Base-by-base conservation (phyloP, 2,329 filamentous ascomycete genomes). In the Ramichloridium luteum region DNA sequence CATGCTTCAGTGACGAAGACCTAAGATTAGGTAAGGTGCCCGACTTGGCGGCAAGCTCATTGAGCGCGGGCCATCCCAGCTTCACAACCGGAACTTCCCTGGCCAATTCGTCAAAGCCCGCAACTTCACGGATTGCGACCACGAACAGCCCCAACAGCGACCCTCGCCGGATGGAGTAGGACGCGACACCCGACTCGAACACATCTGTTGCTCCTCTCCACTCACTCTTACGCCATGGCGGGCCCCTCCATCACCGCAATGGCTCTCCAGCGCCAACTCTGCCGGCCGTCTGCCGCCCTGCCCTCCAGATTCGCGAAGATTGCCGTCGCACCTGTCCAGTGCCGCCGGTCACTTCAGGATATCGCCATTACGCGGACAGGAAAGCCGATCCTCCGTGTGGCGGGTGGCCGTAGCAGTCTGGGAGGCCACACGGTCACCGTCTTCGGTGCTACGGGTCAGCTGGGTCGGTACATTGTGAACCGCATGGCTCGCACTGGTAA, bases 381-480 rank as follows among this genome's bases (percentile, higher is more conserved):
- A 60, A 94, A 93, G 69, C 88, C 90, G 40, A 86, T 96, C 50
- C 65, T 96, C 54, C 80, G 85, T 53, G 68, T 80, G 35, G 76
- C 86, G 55, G 88, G 88, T 63, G 90, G 90, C 67, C 78, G 88
- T 53, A 53, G 60, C 51, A 48, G 43, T 32, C 38, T 48, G 14
- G 53, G 52, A 84, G 88, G 88, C 46, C 85, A 96, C 64, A 94
- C 86, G 41, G 88, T 82, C 40, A 98, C 90, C 37, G 88, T 98
- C 51, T 98, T 98, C 63, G 90, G 90, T 62, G 90, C 90, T 53
- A 94, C 86, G 40, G 90, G 90, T 44, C 88, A 93, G 59, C 67
- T 98, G 34, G 90, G 90, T 55, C 77, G 90, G 56, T 98, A 98
- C 60, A 93, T 98, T 55, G 90, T 98, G 55, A 93, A 94, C 65